phyloP scores from a whole-genome alignment of 73 alveolate genomes.

The Paramecium caudatum region DNA sequence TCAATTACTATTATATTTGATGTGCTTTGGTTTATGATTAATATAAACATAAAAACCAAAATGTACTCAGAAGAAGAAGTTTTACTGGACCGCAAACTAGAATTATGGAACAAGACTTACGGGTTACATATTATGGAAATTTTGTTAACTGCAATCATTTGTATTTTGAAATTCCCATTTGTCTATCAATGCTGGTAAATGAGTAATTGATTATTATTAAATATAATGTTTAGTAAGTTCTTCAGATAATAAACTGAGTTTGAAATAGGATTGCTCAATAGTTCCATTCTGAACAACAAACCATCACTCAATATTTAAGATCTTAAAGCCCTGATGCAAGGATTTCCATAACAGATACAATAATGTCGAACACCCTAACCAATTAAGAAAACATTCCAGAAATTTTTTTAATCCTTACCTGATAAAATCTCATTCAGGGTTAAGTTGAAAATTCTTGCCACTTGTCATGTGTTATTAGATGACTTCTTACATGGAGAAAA shows the following conservation, averaged over 20 bases:
- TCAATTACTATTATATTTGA: not conserved
- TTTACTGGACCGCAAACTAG: not conserved
- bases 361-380: constrained; percentile 51
- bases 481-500: constrained; percentile 43
- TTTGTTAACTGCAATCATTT: not conserved
- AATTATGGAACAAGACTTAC: not conserved
- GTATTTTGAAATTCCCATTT: not conserved
- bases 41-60: not conserved
- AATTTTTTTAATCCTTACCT: constrained; percentile 34
- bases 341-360: constrained; percentile 27
- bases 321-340: constrained; percentile 30
- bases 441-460: constrained; percentile 31
- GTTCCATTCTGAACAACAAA: not conserved
- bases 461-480: constrained; percentile 63
- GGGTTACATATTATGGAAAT: constrained; percentile 30
- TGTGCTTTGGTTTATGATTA: constrained; percentile 1
- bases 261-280: not conserved
- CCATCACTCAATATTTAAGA: constrained; percentile 30
- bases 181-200: constrained; percentile 14
- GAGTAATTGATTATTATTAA: constrained; percentile 21
- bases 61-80: not conserved
- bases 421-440: constrained; percentile 28
- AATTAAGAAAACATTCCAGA: not conserved
- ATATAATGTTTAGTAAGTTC: constrained; percentile 40
- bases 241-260: constrained; percentile 27